Evolutionary conservation across 352 stramenopile species (phyloP).

Genomic region (Blastocystis sp.): DNA sequence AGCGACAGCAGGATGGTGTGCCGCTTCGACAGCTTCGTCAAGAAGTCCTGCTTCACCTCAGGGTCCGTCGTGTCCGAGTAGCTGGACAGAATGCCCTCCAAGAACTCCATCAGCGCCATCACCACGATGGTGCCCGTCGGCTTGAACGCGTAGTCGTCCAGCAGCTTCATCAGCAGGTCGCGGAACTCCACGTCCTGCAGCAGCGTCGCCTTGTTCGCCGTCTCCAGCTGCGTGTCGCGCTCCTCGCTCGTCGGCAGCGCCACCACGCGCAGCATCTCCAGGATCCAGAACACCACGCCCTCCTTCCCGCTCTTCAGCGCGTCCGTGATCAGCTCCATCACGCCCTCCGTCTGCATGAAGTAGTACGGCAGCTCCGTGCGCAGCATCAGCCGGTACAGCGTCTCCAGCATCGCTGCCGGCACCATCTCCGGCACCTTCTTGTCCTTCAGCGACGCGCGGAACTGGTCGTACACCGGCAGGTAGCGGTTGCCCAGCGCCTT

Average conservation of each 20-base stretch:
- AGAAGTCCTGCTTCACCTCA: conserved; percentile 75
- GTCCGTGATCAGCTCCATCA: conserved; percentile 80
- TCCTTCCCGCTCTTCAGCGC: conserved; percentile 80
- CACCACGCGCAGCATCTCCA: conserved; percentile 57
- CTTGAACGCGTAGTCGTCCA: conserved; percentile 77
- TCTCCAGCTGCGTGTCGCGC: conserved; percentile 73
- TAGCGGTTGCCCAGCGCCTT: conserved; percentile 79
- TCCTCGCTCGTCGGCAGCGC: conserved; percentile 71
- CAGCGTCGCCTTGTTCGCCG: conserved; percentile 76
- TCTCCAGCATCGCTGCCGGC: conserved; percentile 79
- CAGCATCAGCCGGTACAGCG: conserved; percentile 81
- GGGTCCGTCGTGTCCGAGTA: conserved; percentile 80
- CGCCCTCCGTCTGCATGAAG: conserved; percentile 78
- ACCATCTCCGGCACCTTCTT: conserved; percentile 77
- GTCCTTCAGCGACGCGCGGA: conserved; percentile 79
- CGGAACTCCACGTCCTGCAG: conserved; percentile 69
- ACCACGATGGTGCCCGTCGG: conserved; percentile 81
- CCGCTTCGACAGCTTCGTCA: conserved; percentile 70
- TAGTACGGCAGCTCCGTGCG: conserved; percentile 83
- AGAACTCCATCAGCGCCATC: conserved; percentile 84
- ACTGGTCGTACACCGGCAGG: conserved; percentile 79
- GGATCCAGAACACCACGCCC: conserved; percentile 81
- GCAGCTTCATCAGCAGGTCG: conserved; percentile 71
- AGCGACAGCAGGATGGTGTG: conserved; percentile 83
- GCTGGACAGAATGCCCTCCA: conserved; percentile 86